Evolutionary conservation across 805 yeast genomes (phyloP).

Genomic region (Metschnikowia similis): DNA sequence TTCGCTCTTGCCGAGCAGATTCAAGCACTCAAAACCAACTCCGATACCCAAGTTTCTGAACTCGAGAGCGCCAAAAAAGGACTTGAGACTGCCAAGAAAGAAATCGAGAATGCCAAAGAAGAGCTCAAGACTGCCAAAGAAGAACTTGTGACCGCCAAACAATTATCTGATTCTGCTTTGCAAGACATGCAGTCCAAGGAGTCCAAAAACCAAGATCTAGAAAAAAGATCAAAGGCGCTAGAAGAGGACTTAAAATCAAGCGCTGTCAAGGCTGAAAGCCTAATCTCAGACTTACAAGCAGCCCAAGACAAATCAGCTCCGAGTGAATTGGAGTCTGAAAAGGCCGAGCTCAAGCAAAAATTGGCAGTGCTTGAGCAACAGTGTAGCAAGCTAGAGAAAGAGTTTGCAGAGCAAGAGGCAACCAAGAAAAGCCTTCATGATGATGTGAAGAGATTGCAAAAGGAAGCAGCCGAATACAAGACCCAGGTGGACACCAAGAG

Average conservation of each 20-base stretch:
- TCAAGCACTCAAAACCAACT: background rate
- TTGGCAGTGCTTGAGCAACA: background rate
- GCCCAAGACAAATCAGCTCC: background rate
- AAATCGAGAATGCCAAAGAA: background rate
- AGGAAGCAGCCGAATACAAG: background rate
- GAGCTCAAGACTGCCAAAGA: background rate
- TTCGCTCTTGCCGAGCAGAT: background rate
- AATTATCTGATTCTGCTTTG: background rate
- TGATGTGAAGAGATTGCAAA: constrained; percentile 6
- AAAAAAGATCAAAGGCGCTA: background rate
- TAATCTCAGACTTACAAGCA: constrained; percentile 3
- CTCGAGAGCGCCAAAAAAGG: background rate
- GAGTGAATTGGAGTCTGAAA: background rate
- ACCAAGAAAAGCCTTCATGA: background rate
- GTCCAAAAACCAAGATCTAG: background rate
- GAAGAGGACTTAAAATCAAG: background rate
- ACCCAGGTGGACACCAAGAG: constrained; percentile 2
- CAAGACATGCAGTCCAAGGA: background rate
- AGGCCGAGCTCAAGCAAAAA: constrained; percentile 11
- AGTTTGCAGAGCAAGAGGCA: background rate
- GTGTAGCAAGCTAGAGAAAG: background rate
- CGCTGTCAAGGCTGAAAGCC: constrained; percentile 2
- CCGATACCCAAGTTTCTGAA: background rate
- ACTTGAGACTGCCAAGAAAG: background rate
- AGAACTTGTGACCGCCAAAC: background rate